A percentile compares a stretch with the other conserved stretches of the same genome.
Conservation (phyloP, 1,139 yeast species). For the Zygoascus hellenicus region DNA sequence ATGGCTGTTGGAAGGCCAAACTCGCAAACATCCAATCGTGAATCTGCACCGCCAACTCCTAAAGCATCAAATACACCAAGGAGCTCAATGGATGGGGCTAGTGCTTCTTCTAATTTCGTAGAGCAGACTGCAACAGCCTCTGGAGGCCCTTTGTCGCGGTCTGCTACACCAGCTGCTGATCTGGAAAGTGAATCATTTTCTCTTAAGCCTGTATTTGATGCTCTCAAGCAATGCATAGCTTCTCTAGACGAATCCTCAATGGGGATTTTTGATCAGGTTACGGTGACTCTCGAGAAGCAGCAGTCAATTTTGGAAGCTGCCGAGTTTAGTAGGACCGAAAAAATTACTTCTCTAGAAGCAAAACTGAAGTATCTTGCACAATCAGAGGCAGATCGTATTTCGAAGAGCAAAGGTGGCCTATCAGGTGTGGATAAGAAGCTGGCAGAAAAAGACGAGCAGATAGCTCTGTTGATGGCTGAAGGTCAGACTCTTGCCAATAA, state of each 20-base stretch:
- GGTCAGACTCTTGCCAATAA: slow-evolving; percentile 72
- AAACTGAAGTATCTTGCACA: slow-evolving; percentile 25
- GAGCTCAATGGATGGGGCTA: neutral
- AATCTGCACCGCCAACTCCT: neutral
- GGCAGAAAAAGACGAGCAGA: slow-evolving; percentile 49
- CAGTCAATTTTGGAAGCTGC: slow-evolving; percentile 7
- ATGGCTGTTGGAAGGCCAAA: slow-evolving; percentile 49
- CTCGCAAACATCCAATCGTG: neutral
- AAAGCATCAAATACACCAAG: neutral
- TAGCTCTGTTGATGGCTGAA: slow-evolving; percentile 62
- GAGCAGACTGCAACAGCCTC: neutral
- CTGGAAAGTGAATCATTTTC: neutral
- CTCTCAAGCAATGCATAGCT: neutral
- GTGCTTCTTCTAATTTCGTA: neutral
- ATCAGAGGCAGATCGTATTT: slow-evolving; percentile 27
- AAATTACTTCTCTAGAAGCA: slow-evolving; percentile 24
- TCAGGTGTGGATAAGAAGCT: slow-evolving; percentile 25
- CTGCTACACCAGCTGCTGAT: neutral
- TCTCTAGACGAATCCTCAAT: neutral
- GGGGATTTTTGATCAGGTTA: too few species aligned
- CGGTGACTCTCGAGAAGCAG: neutral
- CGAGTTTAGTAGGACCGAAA: slow-evolving; percentile 17
- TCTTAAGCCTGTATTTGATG: neutral
- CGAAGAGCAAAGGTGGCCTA: slow-evolving; percentile 16
- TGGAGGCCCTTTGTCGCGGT: too few species aligned